phyloP scores from a whole-genome alignment of 2,329 filamentous ascomycete species.

The Phoma sp. region DNA sequence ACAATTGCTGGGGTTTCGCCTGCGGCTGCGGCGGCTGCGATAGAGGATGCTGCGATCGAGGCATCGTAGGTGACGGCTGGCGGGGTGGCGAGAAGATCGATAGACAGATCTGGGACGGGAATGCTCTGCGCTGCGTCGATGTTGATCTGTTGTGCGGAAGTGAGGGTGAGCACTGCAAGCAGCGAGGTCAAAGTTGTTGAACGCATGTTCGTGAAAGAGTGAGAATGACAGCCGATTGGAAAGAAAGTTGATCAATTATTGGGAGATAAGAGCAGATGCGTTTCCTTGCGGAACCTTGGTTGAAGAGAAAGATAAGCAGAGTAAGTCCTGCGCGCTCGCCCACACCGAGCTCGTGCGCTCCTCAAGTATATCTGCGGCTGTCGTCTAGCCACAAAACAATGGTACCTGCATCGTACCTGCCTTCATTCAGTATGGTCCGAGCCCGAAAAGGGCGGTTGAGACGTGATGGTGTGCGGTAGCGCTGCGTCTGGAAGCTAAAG shows the following conservation, averaged over 20 bases:
- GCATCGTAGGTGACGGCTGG: slow-evolving; percentile 3
- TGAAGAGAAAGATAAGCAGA: not conserved
- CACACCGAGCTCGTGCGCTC: slow-evolving; percentile 5
- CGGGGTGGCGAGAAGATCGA: slow-evolving; percentile 12
- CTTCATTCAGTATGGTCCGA: slow-evolving; percentile 5
- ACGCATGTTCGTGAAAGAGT: slow-evolving; percentile 1
- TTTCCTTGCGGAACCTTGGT: not conserved
- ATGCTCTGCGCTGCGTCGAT: slow-evolving; percentile 8
- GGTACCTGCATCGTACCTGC: slow-evolving; percentile 13
- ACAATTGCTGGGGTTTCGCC: slow-evolving; percentile 5
- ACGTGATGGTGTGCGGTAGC: slow-evolving; percentile 13
- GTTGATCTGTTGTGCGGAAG: slow-evolving; percentile 16
- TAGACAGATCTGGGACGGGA: slow-evolving; percentile 7
- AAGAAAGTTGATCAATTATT: not conserved
- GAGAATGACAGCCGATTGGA: not conserved
- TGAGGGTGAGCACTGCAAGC: slow-evolving; percentile 9
- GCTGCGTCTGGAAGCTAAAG: slow-evolving; percentile 12
- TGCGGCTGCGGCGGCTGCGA: slow-evolving; percentile 11
- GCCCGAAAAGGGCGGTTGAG: slow-evolving; percentile 13
- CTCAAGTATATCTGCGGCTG: slow-evolving; percentile 13
- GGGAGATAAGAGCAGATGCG: not conserved
- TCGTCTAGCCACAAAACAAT: slow-evolving; percentile 14
- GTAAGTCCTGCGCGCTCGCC: not conserved
- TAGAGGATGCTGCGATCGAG: slow-evolving; percentile 2
- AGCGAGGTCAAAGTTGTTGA: slow-evolving; percentile 9